These are phyloP conservation scores for Penicillium polonicum DNA, from an alignment of 2,329 filamentous ascomycete species.

Conservation along the genomic window DNA sequence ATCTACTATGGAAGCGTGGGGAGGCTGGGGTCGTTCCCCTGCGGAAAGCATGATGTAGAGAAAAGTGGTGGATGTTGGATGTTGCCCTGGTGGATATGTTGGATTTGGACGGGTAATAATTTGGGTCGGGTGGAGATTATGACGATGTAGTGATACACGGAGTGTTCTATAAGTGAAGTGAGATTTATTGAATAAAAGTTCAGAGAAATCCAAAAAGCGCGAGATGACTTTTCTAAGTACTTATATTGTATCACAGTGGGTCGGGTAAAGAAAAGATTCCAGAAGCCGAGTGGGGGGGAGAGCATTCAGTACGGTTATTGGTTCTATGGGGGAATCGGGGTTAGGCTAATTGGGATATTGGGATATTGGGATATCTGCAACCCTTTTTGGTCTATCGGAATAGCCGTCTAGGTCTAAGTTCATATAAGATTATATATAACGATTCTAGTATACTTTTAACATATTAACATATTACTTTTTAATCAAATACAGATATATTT, in stretches of 20 bases:
- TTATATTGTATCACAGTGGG: constrained; percentile 29
- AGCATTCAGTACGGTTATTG: not conserved
- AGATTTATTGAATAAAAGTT: constrained; percentile 1
- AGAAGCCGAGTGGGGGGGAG: constrained; percentile 31
- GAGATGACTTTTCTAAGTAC: constrained; percentile 25
- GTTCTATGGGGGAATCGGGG: not conserved
- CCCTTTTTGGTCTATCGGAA: too few relatives aligned
- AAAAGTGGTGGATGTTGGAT: not conserved
- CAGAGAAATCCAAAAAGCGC: constrained; percentile 2
- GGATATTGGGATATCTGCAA: not conserved
- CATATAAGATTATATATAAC: not conserved
- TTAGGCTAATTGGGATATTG: not conserved
- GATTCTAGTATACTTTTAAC: not conserved
- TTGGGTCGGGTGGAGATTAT: constrained; percentile 19
- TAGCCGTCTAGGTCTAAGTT: not conserved
- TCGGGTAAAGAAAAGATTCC: constrained; percentile 21
- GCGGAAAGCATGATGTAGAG: constrained; percentile 42
- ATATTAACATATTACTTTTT: too few relatives aligned
- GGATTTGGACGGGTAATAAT: constrained; percentile 12
- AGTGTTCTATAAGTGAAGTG: not conserved
- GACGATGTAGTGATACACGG: constrained; percentile 20
- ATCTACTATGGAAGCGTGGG: constrained; percentile 25
- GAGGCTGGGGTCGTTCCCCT: constrained; percentile 36
- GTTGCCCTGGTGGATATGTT: not conserved
- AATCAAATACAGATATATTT: too few relatives aligned